Evolutionary conservation across 345 rosid species (phyloP).

Genomic region (Moricandia moricandioides): DNA sequence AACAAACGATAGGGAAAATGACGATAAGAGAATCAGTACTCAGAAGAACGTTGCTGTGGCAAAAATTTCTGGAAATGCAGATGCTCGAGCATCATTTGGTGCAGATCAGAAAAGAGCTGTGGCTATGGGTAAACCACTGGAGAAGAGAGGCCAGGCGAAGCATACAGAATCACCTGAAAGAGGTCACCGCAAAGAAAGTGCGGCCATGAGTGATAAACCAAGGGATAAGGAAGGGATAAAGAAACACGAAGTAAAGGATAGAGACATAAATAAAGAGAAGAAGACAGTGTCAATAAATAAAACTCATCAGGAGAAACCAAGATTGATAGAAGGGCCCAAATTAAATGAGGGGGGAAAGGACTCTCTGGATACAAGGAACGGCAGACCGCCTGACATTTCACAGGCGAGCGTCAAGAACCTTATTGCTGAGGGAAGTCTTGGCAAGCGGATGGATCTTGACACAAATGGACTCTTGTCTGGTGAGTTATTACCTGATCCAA

Average conservation of each 20-base stretch:
- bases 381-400: slow-evolving; percentile 17
- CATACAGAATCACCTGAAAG: slow-evolving; percentile 41
- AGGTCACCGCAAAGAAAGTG: slow-evolving; percentile 35
- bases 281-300: slow-evolving; percentile 38
- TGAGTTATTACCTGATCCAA: slow-evolving; percentile 44
- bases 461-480: slow-evolving; percentile 63
- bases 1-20: slow-evolving; percentile 32
- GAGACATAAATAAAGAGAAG: slow-evolving; percentile 39
- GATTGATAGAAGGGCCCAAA: slow-evolving; percentile 22
- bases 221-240: slow-evolving; percentile 39
- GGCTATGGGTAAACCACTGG: slow-evolving; percentile 38
- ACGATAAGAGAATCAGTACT: slow-evolving; percentile 40
- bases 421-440: slow-evolving; percentile 36
- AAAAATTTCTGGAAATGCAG: slow-evolving; percentile 32
- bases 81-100: slow-evolving; percentile 23
- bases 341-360: slow-evolving; percentile 12
- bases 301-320: slow-evolving; percentile 39
- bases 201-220: slow-evolving; percentile 38
- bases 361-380: slow-evolving; percentile 9
- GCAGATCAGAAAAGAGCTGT: slow-evolving; percentile 41
- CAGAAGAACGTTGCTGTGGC: slow-evolving; percentile 32
- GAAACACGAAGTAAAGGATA: slow-evolving; percentile 43
- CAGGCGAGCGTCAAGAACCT: slow-evolving; percentile 13
- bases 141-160: slow-evolving; percentile 38
- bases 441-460: slow-evolving; percentile 59